phyloP scores from a whole-genome alignment of 106 monocot genomes.

The Triglochin maritima region DNA sequence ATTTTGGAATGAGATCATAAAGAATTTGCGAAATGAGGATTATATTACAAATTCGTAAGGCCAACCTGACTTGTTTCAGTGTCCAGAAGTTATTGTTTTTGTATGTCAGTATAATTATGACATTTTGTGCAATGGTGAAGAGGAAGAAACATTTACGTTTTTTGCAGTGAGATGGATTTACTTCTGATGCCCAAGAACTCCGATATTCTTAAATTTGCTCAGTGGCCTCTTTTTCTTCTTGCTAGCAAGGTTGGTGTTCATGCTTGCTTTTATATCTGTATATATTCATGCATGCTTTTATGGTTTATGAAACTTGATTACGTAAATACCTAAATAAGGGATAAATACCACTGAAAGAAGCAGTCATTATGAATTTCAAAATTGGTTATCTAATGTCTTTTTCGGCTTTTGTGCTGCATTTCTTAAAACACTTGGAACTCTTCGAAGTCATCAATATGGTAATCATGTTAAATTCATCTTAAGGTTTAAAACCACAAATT shows the following conservation, averaged over 20 bases:
- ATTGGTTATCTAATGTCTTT: background rate
- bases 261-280: background rate
- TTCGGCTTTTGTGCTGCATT: background rate
- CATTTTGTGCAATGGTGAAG: background rate
- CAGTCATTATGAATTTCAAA: too few species aligned
- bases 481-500: too few species aligned
- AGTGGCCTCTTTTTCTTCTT: conserved; percentile 85
- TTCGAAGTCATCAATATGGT: too few species aligned
- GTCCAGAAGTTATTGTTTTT: background rate
- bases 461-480: too few species aligned
- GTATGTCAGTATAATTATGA: background rate
- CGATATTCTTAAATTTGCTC: conserved; percentile 46
- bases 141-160: background rate
- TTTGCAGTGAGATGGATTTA: conserved; percentile 65
- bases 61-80: background rate
- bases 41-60: conserved; percentile 77
- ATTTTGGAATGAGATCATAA: conserved; percentile 93
- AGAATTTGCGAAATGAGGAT: conserved; percentile 80
- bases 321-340: too few species aligned
- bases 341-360: too few species aligned
- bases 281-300: too few species aligned
- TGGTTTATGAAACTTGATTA: too few species aligned
- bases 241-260: conserved; percentile 59
- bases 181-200: conserved; percentile 86
- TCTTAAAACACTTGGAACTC: too few species aligned